Evolutionary conservation across 2,329 filamentous ascomycete species (phyloP), one percentile per base, ranked within the genome.

Genomic region (Nothophaeocryptopus gaeumannii): DNA sequence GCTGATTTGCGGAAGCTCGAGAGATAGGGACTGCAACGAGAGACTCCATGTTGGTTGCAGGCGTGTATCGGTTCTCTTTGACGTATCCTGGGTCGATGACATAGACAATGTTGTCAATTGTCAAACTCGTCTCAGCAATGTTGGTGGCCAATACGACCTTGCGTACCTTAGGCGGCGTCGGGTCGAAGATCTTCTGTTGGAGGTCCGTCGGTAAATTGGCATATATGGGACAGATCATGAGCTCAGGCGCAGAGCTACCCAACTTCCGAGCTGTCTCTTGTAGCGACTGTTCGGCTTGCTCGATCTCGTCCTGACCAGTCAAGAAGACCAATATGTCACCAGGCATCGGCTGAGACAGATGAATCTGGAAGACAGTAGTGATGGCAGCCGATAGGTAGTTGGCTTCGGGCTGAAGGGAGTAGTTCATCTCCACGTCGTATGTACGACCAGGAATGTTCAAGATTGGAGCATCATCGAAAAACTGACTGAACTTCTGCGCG

Each of bases 101-200:
- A 67, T 95, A 96, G 8, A 92, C 87, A 52, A 97, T 95, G 12
- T 91, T 92, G 66, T 97, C 91, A 50, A 99, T 96, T 0, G 93
- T 99, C 64, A 99, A 73, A 75, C 84, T 90, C 0, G 93, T 99
- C 69, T 99, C 93, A 2, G 93, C 93, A 68, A 99, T 97, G 66
- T 99, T 99, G 2, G 93, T 97, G 0, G 92, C 90, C 33, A 97
- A 73, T 0, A 99, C 89, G 0, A 97, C 89, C 67, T 97, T 99
- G 26, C 93, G 81, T 0, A 88, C 85, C 13, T 85, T 85, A 0
- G 86, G 82, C 0, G 93, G 92, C 0, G 92, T 95, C 0, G 91
- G 90, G 62, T 96, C 89, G 63, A 99, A 99, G 58, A 97, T 96
- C 67, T 92, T 92, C 40, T 86, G 82, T 67, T 99, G 93, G 1